phyloP scores from a whole-genome alignment of 495 filamentous ascomycete genomes.

The Cercophora newfieldiana region DNA sequence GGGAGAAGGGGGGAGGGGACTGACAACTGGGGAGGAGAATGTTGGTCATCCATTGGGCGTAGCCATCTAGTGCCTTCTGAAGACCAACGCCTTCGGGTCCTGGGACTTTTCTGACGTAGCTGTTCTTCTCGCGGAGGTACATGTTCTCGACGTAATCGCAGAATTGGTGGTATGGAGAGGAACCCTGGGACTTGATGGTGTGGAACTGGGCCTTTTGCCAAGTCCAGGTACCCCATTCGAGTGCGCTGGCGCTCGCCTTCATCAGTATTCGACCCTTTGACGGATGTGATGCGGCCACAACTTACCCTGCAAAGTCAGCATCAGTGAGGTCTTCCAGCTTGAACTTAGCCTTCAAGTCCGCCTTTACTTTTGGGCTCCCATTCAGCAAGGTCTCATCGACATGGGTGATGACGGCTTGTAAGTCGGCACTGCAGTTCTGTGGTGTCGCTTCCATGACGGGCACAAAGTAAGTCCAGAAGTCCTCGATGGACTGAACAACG shows the following conservation, averaged over 20 bases:
- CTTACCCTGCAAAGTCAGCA: slow-evolving; percentile 59
- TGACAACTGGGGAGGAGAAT: slow-evolving; percentile 44
- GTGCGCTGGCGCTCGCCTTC: slow-evolving; percentile 26
- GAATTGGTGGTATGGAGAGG: slow-evolving; percentile 33
- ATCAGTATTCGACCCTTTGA: background rate
- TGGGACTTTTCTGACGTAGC: slow-evolving; percentile 29
- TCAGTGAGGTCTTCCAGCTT: slow-evolving; percentile 53
- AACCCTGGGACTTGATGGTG: slow-evolving; percentile 29
- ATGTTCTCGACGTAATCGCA: slow-evolving; percentile 39
- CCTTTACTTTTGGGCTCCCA: slow-evolving; percentile 47
- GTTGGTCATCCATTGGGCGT: slow-evolving; percentile 52
- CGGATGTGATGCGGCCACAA: background rate
- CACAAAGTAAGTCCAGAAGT: slow-evolving; percentile 68
- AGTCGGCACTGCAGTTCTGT: slow-evolving; percentile 62
- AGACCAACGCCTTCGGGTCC: slow-evolving; percentile 32
- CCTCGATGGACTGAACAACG: slow-evolving; percentile 61
- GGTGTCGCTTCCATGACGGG: slow-evolving; percentile 64
- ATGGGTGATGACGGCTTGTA: slow-evolving; percentile 56
- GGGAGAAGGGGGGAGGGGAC: background rate
- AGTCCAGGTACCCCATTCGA: slow-evolving; percentile 57
- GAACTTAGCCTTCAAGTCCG: slow-evolving; percentile 59
- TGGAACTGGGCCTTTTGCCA: slow-evolving; percentile 56
- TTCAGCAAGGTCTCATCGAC: slow-evolving; percentile 50
- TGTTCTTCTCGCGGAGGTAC: slow-evolving; percentile 18
- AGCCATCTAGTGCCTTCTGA: slow-evolving; percentile 31